Evolutionary conservation across 768 basidiomycete species (phyloP).

Genomic region (Royoungia palumana): DNA sequence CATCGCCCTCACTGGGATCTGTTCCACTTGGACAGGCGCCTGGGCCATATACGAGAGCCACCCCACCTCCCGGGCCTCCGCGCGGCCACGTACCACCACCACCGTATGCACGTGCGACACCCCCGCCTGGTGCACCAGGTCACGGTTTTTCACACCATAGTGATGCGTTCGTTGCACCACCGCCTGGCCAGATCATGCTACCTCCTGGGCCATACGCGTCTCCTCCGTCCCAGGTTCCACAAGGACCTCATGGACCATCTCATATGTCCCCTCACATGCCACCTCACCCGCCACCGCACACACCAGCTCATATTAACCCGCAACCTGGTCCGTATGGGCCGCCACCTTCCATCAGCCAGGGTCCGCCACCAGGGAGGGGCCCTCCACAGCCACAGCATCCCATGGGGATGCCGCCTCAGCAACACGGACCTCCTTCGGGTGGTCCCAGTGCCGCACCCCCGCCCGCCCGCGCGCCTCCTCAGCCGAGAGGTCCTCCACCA

Average conservation of each 20-base stretch:
- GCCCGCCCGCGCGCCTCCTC: constrained; percentile 30
- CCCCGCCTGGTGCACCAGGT: constrained; percentile 36
- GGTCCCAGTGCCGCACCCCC: constrained; percentile 26
- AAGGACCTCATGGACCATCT: constrained; percentile 31
- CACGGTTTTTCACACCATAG: constrained; percentile 29
- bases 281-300: constrained; percentile 26
- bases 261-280: constrained; percentile 18
- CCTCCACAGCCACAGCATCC: constrained; percentile 31
- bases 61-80: constrained; percentile 41
- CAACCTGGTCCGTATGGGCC: constrained; percentile 27
- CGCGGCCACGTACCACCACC: constrained; percentile 30
- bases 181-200: constrained; percentile 11
- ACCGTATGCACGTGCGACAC: constrained; percentile 39
- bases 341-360: constrained; percentile 22
- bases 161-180: constrained; percentile 24
- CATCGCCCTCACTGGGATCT: constrained; percentile 27
- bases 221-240: constrained; percentile 23
- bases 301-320: constrained; percentile 12
- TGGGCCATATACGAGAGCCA: constrained; percentile 37
- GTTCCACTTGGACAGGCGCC: constrained; percentile 28
- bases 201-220: constrained; percentile 24
- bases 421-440: constrained; percentile 28
- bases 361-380: constrained; percentile 29
- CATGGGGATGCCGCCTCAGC: constrained; percentile 24
- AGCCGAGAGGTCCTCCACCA: constrained; percentile 38